Conservation (phyloP, 2,329 filamentous ascomycete species). For the Penicillium sp. region DNA sequence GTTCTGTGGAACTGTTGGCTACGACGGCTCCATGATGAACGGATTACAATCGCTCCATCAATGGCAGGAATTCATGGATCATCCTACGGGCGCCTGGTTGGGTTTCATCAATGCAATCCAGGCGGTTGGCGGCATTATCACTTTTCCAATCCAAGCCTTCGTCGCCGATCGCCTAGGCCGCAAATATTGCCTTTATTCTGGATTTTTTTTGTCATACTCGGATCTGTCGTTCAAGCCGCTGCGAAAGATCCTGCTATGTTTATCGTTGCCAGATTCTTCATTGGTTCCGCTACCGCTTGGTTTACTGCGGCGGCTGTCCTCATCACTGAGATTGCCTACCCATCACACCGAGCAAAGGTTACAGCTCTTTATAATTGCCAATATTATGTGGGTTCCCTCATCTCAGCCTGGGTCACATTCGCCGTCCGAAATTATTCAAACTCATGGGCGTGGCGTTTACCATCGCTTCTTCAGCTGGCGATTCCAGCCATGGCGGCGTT, state of each 20-base stretch:
- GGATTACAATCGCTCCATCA: constrained; percentile 9
- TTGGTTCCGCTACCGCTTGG: constrained; percentile 26
- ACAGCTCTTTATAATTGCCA: no score
- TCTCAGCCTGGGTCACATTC: no score
- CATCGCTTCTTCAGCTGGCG: no score
- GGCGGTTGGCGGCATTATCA: constrained; percentile 1
- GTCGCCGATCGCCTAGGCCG: constrained; percentile 24
- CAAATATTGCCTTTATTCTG: constrained; percentile 27
- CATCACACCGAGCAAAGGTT: no score
- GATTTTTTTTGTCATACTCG: constrained; percentile 31
- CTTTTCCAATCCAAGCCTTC: constrained; percentile 5
- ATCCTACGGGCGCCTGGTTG: constrained; percentile 2
- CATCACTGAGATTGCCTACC: no score
- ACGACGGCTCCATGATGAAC: constrained; percentile 12
- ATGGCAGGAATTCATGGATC: constrained; percentile 7
- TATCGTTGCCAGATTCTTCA: constrained; percentile 57
- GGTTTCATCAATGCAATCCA: constrained; percentile 5
- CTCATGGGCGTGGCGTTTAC: no score
- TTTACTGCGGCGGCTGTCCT: no score
- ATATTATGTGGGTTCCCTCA: no score
- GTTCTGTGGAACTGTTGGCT: constrained; percentile 10
- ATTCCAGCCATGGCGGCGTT: no score
- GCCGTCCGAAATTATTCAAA: no score
- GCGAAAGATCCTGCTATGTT: constrained; percentile 52
- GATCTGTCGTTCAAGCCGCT: constrained; percentile 22